Conservation (phyloP, 805 yeast genomes). For the Monosporozyma unispora region DNA sequence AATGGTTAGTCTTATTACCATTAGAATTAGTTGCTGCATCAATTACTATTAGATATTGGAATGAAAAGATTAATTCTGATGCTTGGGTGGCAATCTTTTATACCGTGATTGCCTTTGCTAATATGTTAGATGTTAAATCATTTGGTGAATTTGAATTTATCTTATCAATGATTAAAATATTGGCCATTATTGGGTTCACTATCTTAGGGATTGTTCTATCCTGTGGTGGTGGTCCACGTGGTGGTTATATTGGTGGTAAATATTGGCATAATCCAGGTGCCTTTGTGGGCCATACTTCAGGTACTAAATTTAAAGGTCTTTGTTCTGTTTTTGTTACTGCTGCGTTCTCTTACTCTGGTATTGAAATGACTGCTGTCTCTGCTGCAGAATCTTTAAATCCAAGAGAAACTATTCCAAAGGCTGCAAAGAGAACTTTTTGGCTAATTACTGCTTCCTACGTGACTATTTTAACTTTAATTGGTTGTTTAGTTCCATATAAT, state of each 20-base stretch:
- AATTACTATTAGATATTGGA: conserved; percentile 50
- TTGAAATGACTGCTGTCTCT: conserved; percentile 65
- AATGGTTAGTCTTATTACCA: conserved; percentile 50
- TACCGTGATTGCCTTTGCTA: conserved; percentile 38
- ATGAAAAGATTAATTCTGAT: conserved; percentile 39
- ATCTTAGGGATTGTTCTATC: conserved; percentile 43
- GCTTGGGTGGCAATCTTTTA: conserved; percentile 55
- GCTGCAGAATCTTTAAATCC: conserved; percentile 74
- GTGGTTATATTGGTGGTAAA: conserved; percentile 37
- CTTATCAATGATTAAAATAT: conserved; percentile 40
- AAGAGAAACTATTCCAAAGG: conserved; percentile 55
- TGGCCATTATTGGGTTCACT: conserved; percentile 44
- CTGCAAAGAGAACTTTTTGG: conserved; percentile 79
- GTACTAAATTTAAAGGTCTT: conserved; percentile 41
- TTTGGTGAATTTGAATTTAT: conserved; percentile 52
- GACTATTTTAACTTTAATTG: conserved; percentile 44
- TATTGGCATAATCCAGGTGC: conserved; percentile 54
- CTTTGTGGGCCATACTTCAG: conserved; percentile 37
- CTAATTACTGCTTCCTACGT: conserved; percentile 66
- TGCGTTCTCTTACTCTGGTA: conserved; percentile 63
- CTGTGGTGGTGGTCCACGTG: conserved; percentile 38
- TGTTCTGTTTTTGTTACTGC: conserved; percentile 48
- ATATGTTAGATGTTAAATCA: conserved; percentile 44
- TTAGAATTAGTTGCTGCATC: conserved; percentile 53
- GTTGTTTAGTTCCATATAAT: conserved; percentile 61